Base-by-base conservation (phyloP, 805 yeast genomes). In the Wickerhamomyces tratensis region DNA sequence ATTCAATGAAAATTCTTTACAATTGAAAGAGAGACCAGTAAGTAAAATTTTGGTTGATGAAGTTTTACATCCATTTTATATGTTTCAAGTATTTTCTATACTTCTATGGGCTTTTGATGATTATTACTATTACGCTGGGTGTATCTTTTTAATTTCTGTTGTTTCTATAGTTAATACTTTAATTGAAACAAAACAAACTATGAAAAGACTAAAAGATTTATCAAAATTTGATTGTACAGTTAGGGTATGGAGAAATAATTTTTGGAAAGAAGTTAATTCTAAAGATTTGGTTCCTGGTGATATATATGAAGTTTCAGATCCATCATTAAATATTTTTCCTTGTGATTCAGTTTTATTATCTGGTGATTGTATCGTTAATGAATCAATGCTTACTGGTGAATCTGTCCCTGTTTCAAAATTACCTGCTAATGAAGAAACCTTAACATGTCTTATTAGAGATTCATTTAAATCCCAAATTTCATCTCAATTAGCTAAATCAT, bases 331-430 rank as follows among this genome's bases (percentile, higher is more conserved):
- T 5, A 54, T 73, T 1, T 71, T 91, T 39, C 98, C 99, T 0
- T 88, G 96, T 57, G 99, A 93, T 61, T 83, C 95, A 1, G 61
- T 93, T 11, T 67, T 93, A 40, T 64, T 91, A 15, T 77, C 88
- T 33, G 98, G 99, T 41, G 98, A 89, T 57, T 86, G 95, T 58
- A 88, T 93, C 42, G 84, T 93, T n/a, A 93, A 93, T 60, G 99
- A 93, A 58, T 85, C 97, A 6, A 93, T 93, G 96, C 71, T 93
- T 20, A 93, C 99, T 0, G 99, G 99, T 35, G 99, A 93, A 60
- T 87, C 96, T 41, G 97, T 93, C 1, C 98, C 99, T 0, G 96
- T 93, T 3, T 77, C 96, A 0, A 93, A 93, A 59, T 47, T 69
- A 10, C 73, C 85, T 2, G 86, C 93, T 2, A 64, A 71, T 1